Evolutionary conservation across 176 grass and related monocot species (phyloP).

Genomic region (Leersia perrieri): DNA sequence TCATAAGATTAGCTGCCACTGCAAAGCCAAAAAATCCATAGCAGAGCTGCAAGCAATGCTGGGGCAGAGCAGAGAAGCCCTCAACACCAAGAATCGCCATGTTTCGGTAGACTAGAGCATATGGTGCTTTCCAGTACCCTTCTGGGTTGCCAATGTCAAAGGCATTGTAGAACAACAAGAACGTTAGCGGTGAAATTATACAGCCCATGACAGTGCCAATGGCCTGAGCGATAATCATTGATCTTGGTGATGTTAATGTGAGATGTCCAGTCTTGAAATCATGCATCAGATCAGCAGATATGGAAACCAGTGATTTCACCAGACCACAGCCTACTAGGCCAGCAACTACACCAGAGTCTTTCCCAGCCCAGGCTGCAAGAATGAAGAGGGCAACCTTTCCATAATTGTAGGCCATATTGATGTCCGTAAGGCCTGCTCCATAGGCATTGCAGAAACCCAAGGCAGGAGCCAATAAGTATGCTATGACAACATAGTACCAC

Average conservation of each 20-base stretch:
- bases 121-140: conserved; percentile 91
- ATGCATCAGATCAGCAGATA: conserved; percentile 96
- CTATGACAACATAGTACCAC: conserved; percentile 91
- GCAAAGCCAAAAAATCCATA: conserved; percentile 93
- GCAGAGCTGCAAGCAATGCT: conserved; percentile 86
- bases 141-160: conserved; percentile 96
- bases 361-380: conserved; percentile 80
- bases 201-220: conserved; percentile 97
- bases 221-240: conserved; percentile 84
- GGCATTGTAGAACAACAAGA: conserved; percentile 88
- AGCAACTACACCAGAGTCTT: conserved; percentile 81
- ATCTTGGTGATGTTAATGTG: conserved; percentile 85
- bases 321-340: conserved; percentile 86
- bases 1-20: conserved; percentile 58
- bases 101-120: conserved; percentile 93
- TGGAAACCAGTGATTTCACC: conserved; percentile 85
- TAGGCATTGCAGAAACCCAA: conserved; percentile 99
- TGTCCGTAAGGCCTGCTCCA: conserved; percentile 89
- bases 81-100: conserved; percentile 95
- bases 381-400: conserved; percentile 88
- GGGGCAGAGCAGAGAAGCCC: conserved; percentile 89
- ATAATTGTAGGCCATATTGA: conserved; percentile 99
- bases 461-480: conserved; percentile 79
- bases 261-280: conserved; percentile 97
- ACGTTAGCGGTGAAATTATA: conserved; percentile 78